A percentile compares a stretch with the other conserved stretches of the same genome.
Evolutionary conservation across 805 yeast genomes (phyloP).

Genomic region (Candida adriatica): DNA sequence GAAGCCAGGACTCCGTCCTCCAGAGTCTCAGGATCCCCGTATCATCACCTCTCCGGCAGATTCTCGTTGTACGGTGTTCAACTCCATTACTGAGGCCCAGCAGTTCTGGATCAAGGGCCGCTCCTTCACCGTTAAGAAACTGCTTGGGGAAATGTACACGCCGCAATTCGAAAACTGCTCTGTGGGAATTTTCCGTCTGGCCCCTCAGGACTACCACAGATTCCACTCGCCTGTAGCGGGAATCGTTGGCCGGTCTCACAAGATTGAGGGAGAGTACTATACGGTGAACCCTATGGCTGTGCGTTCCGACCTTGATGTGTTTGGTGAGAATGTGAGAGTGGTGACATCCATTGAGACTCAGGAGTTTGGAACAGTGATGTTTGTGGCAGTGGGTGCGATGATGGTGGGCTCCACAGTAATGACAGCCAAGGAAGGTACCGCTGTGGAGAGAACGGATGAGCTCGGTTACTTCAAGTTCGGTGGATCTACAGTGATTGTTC

Average conservation of each 20-base stretch:
- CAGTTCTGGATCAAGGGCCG: constrained; percentile 86
- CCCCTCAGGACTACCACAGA: constrained; percentile 96
- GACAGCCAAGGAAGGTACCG: constrained; percentile 55
- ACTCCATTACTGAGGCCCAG: constrained; percentile 52
- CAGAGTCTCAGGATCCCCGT: constrained; percentile 38
- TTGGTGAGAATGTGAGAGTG: constrained; percentile 83
- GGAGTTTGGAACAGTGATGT: constrained; percentile 69
- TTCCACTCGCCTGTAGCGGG: constrained; percentile 89
- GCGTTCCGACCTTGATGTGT: constrained; percentile 80
- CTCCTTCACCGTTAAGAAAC: constrained; percentile 58
- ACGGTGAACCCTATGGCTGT: constrained; percentile 98
- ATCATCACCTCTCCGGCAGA: constrained; percentile 57
- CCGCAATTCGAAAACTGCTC: constrained; percentile 40
- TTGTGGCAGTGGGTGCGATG: constrained; percentile 94
- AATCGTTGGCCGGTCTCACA: constrained; percentile 51
- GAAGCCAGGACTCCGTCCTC: constrained; percentile 61
- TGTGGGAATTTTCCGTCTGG: constrained; percentile 76
- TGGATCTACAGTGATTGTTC: constrained; percentile 75
- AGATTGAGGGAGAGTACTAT: constrained; percentile 84
- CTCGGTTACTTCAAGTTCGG: constrained; percentile 95
- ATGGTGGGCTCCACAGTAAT: constrained; percentile 92
- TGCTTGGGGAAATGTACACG: constrained; percentile 39
- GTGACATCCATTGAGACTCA: constrained; percentile 70
- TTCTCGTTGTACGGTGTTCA: constrained; percentile 71
- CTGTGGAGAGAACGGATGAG: constrained; percentile 66